Evolutionary conservation across 169 alveolate genomes (phyloP).

Genomic region (Cryptosporidium andersoni): DNA sequence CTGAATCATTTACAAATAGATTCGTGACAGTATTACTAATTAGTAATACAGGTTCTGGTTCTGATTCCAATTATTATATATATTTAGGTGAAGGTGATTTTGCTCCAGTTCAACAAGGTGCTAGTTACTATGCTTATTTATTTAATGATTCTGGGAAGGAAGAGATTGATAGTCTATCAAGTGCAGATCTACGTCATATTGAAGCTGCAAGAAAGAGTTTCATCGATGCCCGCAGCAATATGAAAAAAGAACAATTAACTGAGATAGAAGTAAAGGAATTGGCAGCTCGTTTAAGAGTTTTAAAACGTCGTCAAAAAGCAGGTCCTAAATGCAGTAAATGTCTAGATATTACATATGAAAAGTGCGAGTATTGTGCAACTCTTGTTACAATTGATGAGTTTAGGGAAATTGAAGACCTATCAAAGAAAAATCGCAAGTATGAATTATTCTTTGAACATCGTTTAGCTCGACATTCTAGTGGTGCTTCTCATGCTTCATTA

Average conservation of each 20-base stretch:
- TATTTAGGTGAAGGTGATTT: slow-evolving; percentile 40
- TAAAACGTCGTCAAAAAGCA: slow-evolving; percentile 14
- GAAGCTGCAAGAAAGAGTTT: slow-evolving; percentile 36
- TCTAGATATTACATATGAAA: not conserved
- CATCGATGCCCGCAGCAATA: slow-evolving; percentile 10
- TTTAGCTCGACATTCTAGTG: slow-evolving; percentile 1
- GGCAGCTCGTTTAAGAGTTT: slow-evolving; percentile 42
- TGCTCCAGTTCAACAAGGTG: slow-evolving; percentile 1
- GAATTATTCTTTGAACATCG: slow-evolving; percentile 18
- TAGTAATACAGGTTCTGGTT: not conserved
- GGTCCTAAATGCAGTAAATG: slow-evolving; percentile 33
- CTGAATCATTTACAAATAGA: not conserved
- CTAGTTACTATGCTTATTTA: slow-evolving; percentile 49
- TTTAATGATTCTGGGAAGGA: not conserved
- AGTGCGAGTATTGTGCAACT: slow-evolving; percentile 8
- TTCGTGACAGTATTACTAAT: slow-evolving; percentile 6
- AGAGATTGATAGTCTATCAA: slow-evolving; percentile 20
- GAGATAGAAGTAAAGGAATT: slow-evolving; percentile 5
- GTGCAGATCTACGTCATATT: slow-evolving; percentile 53
- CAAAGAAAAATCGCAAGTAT: slow-evolving; percentile 12
- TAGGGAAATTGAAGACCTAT: slow-evolving; percentile 8
- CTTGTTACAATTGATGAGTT: slow-evolving; percentile 3
- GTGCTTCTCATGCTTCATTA: slow-evolving; percentile 14
- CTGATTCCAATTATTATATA: slow-evolving; percentile 3
- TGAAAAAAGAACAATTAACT: not conserved